Evolutionary conservation across 2,329 filamentous ascomycete species (phyloP), one percentile per base, ranked within the genome.

Genomic region (Paecilomyces fulvus): DNA sequence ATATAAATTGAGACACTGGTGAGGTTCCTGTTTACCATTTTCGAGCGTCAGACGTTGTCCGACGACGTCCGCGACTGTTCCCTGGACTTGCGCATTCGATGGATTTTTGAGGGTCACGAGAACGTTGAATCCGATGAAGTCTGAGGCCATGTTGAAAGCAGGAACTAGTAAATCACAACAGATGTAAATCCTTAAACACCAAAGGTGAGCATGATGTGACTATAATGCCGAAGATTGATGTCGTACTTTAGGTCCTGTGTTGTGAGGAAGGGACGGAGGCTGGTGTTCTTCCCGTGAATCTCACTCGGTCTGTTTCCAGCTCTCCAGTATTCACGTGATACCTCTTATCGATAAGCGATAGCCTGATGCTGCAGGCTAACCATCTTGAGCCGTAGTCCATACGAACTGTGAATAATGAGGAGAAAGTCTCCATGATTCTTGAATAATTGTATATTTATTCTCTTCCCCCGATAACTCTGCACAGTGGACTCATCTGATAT

Each of bases 51-150:
- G 75, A 59, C 84, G 86, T 66, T 83, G 81, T 25, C 87, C 85
- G 59, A 86, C 80, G 55, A 92, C 85, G 63, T 85, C 80, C 58
- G 83, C 81, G 33, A 95, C 87, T 21, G 83, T 82, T 53, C 90
- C 90, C 59, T 84, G 83, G 52, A 92, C 75, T 64, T 83, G 78
- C 48, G 81, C 82, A 58, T 83, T 82, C 2, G 81, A 79, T 54
- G 87, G 86, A 57, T 83, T 78, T 64, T 80, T 82, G 61, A 94
- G 79, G 33, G 86, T 87, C 65, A 94, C 85, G 58, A 84, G 76
- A 74, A 94, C 89, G 58, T 86, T 84, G 70, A 89, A 81, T 59
- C 89, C 89, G 66, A 90, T 84, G 70, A 92, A 90, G 67, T 84
- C 79, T 58, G 80, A 79, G 52, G 86, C 84, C 85, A 88, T 88